A percentile compares a stretch with the other conserved stretches of the same genome.
These are phyloP conservation scores for Dionaea muscipula DNA, from an alignment of 179 eudicot species.

Conservation along the genomic window DNA sequence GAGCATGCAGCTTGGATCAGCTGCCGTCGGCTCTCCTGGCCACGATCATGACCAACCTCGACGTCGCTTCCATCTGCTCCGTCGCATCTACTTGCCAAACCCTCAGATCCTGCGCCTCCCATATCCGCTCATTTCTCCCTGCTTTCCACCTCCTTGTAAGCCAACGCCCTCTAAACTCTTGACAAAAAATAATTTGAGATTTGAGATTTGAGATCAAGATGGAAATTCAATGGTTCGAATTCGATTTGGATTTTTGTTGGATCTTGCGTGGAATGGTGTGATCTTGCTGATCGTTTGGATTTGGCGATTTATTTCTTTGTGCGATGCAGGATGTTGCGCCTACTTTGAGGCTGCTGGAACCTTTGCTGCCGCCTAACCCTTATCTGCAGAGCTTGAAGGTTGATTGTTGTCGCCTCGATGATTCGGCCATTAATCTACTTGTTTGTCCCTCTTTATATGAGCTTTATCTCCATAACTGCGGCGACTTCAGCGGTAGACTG, in stretches of 20 bases:
- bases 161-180: not conserved
- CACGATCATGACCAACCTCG: conserved; percentile 65
- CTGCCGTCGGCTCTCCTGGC: conserved; percentile 59
- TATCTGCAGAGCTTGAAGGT: conserved; percentile 54
- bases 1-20: conserved; percentile 15
- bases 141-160: conserved; percentile 63
- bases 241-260: not conserved
- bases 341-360: conserved; percentile 39
- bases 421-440: conserved; percentile 45
- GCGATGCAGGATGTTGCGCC: conserved; percentile 73
- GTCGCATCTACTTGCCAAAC: conserved; percentile 61
- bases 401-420: conserved; percentile 72
- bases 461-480: conserved; percentile 61
- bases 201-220: not conserved
- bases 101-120: conserved; percentile 50
- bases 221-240: not conserved
- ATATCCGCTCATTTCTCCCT: conserved; percentile 58
- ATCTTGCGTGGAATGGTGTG: not conserved
- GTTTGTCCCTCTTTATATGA: conserved; percentile 61
- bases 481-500: conserved; percentile 60
- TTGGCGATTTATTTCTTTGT: no score
- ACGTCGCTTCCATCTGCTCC: conserved; percentile 65
- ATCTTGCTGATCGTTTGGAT: not conserved
- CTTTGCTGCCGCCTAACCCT: conserved; percentile 54
- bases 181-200: not conserved